phyloP scores from a whole-genome alignment of 306 rosid genomes.

The Macrotyloma uniflorum region DNA sequence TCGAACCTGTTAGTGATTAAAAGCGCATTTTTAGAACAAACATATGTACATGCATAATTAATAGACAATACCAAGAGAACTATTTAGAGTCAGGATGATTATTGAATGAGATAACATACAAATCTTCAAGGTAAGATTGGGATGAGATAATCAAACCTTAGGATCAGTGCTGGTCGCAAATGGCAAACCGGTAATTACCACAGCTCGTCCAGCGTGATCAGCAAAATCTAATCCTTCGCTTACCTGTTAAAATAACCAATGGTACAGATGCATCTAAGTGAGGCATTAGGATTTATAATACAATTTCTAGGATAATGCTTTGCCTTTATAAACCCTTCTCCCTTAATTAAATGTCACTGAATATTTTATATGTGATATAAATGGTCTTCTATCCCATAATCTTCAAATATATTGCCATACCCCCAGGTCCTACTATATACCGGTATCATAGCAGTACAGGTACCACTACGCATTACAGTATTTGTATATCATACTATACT shows the following conservation, averaged over 20 bases:
- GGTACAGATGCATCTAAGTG: conserved; percentile 14
- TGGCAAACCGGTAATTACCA: conserved; percentile 88
- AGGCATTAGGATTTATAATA: conserved; percentile 14
- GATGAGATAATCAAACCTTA: conserved; percentile 62
- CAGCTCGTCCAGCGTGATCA: conserved; percentile 97
- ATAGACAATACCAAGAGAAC: conserved; percentile 1
- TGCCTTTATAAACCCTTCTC: conserved; percentile 10
- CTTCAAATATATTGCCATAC: not conserved
- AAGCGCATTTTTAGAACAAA: conserved; percentile 30
- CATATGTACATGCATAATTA: conserved; percentile 15
- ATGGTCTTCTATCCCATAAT: not conserved
- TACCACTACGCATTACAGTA: not conserved
- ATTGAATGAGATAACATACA: conserved; percentile 23
- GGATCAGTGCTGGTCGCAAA: conserved; percentile 84
- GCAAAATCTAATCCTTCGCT: conserved; percentile 99
- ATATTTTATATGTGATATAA: not conserved
- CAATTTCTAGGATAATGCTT: conserved; percentile 27
- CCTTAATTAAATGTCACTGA: not conserved
- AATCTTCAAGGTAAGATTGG: not conserved
- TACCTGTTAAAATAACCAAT: conserved; percentile 59
- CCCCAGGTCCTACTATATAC: not conserved
- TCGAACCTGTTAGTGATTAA: conserved; percentile 68
- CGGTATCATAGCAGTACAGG: conserved; percentile 13
- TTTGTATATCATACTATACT: conserved; percentile 6
- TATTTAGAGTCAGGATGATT: conserved; percentile 15